Base-by-base conservation (phyloP, 257 asterid species). In the Eustoma russellianum region DNA sequence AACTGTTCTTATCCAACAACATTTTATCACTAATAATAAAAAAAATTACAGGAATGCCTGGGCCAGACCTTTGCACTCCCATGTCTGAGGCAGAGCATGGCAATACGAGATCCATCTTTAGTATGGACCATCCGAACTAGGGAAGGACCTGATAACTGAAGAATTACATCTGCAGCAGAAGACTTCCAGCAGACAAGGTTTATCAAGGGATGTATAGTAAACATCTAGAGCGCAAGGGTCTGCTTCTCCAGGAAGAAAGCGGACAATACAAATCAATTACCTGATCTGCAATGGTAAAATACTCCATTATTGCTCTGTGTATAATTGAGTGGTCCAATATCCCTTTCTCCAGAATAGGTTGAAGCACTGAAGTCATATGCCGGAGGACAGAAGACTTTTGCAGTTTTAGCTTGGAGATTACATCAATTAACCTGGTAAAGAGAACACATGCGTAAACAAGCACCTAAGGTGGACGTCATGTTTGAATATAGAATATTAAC, bases 341-440 rank as follows among this genome's bases (percentile, higher is more conserved):
- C 56, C 96, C 94, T 70, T 91, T 91, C 78, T 91, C 98, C 65
- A 91, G 48, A 61, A 91, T 79, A 56, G 97, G 95, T 67, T 79
- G 88, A 67, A 91, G 95, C 52, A 79, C 85, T 18, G 83, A 61
- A 38, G 83, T 41, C 97, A 91, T 84, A 75, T 91, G 94, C 13
- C 97, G 97, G 34, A 66, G 24, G 41, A 91, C 98, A 16, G 95
- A 77, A 5, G 94, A 48, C 64, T 77, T 82, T 61, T 77, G 92
- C 56, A 87, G 60, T 67, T 85, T 69, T 62, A 91, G 67, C 82
- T 78, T 91, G 40, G 86, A 53, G 45, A 91, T 84, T 57, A 87
- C 82, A 74, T 91, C 94, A 66, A 76, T 74, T 70, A 91, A 70
- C 65, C 97, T 91, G 94, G 48, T 30, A 61, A 50, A 43, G 17